Evolutionary conservation across 371 early-diverging fungal species (phyloP).

Genomic region (Lichtheimia ornata): DNA sequence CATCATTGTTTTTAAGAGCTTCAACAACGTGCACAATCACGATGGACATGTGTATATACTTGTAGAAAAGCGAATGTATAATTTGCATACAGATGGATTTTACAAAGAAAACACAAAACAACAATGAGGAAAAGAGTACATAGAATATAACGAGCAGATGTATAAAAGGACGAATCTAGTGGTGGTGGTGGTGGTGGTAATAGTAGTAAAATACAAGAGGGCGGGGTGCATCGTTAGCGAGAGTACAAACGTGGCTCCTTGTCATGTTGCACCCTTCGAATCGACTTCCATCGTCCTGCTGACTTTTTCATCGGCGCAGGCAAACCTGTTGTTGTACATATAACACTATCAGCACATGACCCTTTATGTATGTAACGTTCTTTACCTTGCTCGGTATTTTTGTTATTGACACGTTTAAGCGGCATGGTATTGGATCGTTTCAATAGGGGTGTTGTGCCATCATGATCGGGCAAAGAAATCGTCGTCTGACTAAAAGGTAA

Average conservation of each 20-base stretch:
- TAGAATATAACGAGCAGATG: too few species aligned
- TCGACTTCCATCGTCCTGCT: slow-evolving; percentile 20
- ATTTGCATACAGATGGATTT: too few species aligned
- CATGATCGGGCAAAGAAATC: not conserved
- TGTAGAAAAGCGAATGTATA: too few species aligned
- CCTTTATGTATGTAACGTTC: not conserved
- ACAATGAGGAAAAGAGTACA: too few species aligned
- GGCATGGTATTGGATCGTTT: slow-evolving; percentile 25
- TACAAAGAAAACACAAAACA: too few species aligned
- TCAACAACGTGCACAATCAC: too few species aligned
- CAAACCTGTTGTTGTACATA: not conserved
- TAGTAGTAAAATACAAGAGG: too few species aligned
- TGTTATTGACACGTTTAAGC: slow-evolving; percentile 19
- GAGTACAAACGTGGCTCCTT: not conserved
- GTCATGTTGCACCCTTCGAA: slow-evolving; percentile 11
- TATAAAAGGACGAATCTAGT: too few species aligned
- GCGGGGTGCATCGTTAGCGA: too few species aligned
- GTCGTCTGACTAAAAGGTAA: not conserved
- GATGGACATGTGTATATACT: too few species aligned
- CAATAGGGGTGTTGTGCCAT: slow-evolving; percentile 1
- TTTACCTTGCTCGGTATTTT: not conserved
- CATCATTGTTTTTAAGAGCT: too few species aligned
- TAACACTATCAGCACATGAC: not conserved
- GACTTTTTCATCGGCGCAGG: slow-evolving; percentile 7
- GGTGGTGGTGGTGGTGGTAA: too few species aligned